Base-by-base conservation (phyloP, 306 rosid species). In the Cucumis cinereus region DNA sequence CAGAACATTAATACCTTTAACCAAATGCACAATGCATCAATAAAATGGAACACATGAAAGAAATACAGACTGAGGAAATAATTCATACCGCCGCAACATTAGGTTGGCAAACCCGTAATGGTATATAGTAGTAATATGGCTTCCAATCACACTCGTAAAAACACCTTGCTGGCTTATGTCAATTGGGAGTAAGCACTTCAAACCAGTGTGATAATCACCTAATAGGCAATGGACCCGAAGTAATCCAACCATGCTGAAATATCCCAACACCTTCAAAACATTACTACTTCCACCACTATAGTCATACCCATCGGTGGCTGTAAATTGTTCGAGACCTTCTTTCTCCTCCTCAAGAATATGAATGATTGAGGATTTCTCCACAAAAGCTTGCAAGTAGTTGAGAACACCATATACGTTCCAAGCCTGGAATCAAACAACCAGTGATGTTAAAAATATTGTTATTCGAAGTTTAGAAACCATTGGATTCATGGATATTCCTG, bases 21-120 rank as follows among this genome's bases (percentile, higher is more conserved):
- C 36, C 23, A 15, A 69, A 70, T 45, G 3, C 22, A 22, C 20
- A 56, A 23, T 33, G 53, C 9, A 24, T 20, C 68, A 38, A 33
- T 9, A 13, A 35, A 9, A 23, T 16, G 10, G 15, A 75, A n/a
- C 14, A 23, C 36, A 22, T 16, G 23, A 75, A 59, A 56, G 30
- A 40, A 19, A 19, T 49, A 6, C 33, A 60, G 3, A 28, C 15
- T 35, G 8, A 17, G 60, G 30, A n/a, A 49, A 6, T 23, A 50
- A 53, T 47, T n/a, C 78, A 7, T 82, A 94, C 97, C 99, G 90
- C 77, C 98, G 86, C 79, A 94, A 76, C 99, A 94, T 94, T 53
- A 94, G 96, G 87, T 87, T 94, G 79, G 99, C 99, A 77, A 94
- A 94, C 28, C 99, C 99, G 64, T 86, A 92, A 83, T 94, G 99